Base-by-base conservation (phyloP, 345 rosid species). In the Balakata baccata region DNA sequence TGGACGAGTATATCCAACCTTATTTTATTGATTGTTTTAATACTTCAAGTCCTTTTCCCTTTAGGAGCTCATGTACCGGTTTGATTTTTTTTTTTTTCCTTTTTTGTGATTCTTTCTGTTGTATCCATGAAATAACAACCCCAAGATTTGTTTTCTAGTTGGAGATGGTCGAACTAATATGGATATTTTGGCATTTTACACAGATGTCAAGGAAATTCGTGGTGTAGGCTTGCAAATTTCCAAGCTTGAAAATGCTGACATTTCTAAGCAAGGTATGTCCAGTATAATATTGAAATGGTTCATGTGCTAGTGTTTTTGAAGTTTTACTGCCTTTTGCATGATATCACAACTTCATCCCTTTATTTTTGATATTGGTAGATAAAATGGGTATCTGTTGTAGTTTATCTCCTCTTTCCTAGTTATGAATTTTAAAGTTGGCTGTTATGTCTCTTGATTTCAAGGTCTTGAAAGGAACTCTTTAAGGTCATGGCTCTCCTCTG, bases 191-290 rank as follows among this genome's bases (percentile, higher is more conserved):
- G 25, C 47, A 63, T 57, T 59, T 53, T 54, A 47, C 58, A 34
- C 77, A 90, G 98, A 94, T 86, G 88, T 87, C 50, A 86, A 80
- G 87, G 98, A 90, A 43, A 85, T 94, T 50, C 91, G 97, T 16
- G 98, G 97, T 66, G 85, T 94, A 79, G 97, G 98, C 84, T 87
- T 94, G 90, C 97, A 92, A 87, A 97, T 94, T 74, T 85, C 97
- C 57, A 92, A 86, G 85, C 95, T 94, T 81, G 97, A 92, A 78
- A 83, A 80, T 84, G 86, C 82, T 11, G 90, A 89, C 73, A 72
- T 83, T 76, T 77, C 80, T 59, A 87, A 84, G 75, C 85, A 85
- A 87, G 97, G 97, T 93, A 75, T 54, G 46, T 75, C 11, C 20
- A 59, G 4, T 59, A 58, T 66, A 41, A 39, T 54, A 61, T 60